Conservation (phyloP, 2,329 filamentous ascomycete species). For the Aaosphaeria pasadenensis region DNA sequence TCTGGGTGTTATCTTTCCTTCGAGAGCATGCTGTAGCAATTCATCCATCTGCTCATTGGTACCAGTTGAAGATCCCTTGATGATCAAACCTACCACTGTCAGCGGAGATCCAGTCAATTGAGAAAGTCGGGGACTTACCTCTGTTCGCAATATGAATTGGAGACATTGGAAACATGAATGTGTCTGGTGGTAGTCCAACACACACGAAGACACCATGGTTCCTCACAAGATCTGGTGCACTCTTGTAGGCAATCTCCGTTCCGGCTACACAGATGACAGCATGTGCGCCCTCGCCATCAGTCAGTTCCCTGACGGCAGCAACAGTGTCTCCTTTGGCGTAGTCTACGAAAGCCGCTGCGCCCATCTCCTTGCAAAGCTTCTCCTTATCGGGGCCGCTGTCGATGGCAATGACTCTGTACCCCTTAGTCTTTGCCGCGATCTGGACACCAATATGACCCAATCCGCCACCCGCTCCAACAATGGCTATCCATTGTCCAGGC, state of each 20-base stretch:
- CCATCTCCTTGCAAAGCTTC: conserved; percentile 65
- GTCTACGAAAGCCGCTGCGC: conserved; percentile 73
- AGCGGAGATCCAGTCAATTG: background rate
- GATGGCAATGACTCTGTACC: conserved; percentile 76
- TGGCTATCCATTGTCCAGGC: conserved; percentile 73
- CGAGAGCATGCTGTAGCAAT: conserved; percentile 41
- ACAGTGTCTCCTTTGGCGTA: conserved; percentile 57
- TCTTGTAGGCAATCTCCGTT: conserved; percentile 43
- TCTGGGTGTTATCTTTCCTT: conserved; percentile 40
- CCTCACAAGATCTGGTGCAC: conserved; percentile 44
- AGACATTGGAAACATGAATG: conserved; percentile 44
- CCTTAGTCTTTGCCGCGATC: conserved; percentile 81
- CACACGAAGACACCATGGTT: conserved; percentile 48
- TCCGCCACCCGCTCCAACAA: conserved; percentile 82
- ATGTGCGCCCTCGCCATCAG: conserved; percentile 44
- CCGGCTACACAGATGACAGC: conserved; percentile 48
- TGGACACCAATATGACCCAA: conserved; percentile 77
- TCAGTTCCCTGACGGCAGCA: conserved; percentile 38
- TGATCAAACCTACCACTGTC: conserved; percentile 35
- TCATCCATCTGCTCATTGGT: conserved; percentile 47
- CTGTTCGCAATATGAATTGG: conserved; percentile 48
- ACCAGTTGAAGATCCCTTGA: conserved; percentile 47
- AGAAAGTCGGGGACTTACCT: conserved; percentile 21
- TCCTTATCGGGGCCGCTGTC: conserved; percentile 80
- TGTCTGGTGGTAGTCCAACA: conserved; percentile 44